Conservation (phyloP, 345 rosid genomes). For the Euphorbia tirucalli region DNA sequence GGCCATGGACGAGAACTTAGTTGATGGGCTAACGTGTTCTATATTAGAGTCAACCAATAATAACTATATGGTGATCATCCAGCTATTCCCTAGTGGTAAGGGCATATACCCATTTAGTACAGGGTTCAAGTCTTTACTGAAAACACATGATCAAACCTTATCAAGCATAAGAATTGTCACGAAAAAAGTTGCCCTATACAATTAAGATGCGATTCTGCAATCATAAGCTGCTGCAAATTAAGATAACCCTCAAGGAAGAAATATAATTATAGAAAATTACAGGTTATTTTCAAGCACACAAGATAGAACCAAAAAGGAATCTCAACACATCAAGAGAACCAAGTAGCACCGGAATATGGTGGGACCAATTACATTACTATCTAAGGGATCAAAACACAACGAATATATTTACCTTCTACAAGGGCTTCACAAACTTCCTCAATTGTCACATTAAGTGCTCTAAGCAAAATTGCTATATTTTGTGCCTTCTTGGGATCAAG, state of each 20-base stretch:
- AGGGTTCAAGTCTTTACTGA: too few relatives aligned
- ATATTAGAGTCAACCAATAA: background rate
- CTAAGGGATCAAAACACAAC: conserved; percentile 2
- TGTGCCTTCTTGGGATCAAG: conserved; percentile 96
- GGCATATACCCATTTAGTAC: too few relatives aligned
- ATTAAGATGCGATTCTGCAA: background rate
- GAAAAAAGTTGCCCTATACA: background rate
- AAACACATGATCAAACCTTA: too few relatives aligned
- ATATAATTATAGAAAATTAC: background rate
- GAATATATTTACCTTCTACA: conserved; percentile 64
- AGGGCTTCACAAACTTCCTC: conserved; percentile 99
- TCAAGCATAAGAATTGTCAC: too few relatives aligned
- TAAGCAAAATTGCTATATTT: conserved; percentile 85
- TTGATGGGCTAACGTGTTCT: background rate
- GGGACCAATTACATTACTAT: background rate
- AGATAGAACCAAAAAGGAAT: too few relatives aligned
- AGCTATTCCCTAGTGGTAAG: too few relatives aligned
- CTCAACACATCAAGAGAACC: background rate
- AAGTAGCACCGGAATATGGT: background rate
- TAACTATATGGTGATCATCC: too few relatives aligned
- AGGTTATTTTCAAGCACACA: background rate
- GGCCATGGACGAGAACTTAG: background rate
- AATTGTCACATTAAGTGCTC: conserved; percentile 84
- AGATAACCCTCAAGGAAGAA: background rate
- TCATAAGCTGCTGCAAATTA: background rate